A percentile compares a stretch with the other conserved stretches of the same genome.
Evolutionary conservation across 148 eudicot species (phyloP).

Genomic region (Fagopyrum homotropicum): DNA sequence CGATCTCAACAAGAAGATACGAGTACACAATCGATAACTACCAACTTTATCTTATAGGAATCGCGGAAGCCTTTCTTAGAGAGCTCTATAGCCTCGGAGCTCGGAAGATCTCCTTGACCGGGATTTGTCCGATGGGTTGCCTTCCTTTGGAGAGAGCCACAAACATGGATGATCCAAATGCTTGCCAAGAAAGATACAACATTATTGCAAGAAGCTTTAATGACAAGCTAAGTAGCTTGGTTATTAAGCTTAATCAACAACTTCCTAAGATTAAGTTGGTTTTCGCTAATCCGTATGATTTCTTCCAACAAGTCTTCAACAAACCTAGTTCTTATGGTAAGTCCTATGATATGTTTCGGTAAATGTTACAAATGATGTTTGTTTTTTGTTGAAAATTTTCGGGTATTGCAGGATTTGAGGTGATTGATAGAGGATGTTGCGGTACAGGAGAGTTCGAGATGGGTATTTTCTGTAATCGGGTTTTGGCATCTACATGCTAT

Average conservation of each 20-base stretch:
- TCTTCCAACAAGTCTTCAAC: not conserved
- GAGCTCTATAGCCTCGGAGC: conserved; percentile 32
- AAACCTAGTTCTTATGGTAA: conserved; percentile 9
- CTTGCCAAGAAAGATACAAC: conserved; percentile 25
- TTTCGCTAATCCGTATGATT: conserved; percentile 4
- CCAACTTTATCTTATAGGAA: conserved; percentile 21
- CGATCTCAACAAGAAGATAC: conserved; percentile 19
- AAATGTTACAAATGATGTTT: not conserved
- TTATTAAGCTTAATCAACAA: conserved; percentile 12
- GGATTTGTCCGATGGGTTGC: conserved; percentile 54
- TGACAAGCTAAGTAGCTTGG: conserved; percentile 15
- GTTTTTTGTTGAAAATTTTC: not conserved
- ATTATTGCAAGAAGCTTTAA: conserved; percentile 20
- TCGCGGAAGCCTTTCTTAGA: conserved; percentile 27
- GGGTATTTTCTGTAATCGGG: conserved; percentile 7
- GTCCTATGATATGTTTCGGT: not conserved
- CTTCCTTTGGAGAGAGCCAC: conserved; percentile 42
- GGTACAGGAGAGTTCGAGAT: conserved; percentile 16
- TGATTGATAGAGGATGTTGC: conserved; percentile 13
- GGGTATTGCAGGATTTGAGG: conserved; percentile 15
- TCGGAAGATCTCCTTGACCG: conserved; percentile 37
- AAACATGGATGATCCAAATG: conserved; percentile 17
- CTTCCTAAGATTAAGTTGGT: conserved; percentile 2
- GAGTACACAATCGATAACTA: conserved; percentile 30
- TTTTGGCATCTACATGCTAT: not conserved